Percentiles rank a stretch among this genome's conserved stretches.
phyloP scores from a whole-genome alignment of 306 rosid genomes.

The Carpinus fangiana region DNA sequence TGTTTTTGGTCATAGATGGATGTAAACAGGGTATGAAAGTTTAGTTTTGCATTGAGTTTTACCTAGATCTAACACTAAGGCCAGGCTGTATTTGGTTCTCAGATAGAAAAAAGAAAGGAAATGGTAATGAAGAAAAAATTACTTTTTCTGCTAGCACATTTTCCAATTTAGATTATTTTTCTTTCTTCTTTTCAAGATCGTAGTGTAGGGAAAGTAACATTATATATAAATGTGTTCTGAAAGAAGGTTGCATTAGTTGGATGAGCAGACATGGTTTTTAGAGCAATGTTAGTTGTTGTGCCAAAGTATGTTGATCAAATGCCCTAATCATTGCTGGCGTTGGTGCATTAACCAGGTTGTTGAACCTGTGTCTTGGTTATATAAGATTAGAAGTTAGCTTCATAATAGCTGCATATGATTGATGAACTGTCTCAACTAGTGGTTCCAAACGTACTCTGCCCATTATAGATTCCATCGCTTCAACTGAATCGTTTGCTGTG shows the following conservation, averaged over 20 bases:
- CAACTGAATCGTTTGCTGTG: not conserved
- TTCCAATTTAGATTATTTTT: not conserved
- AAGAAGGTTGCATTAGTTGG: not conserved
- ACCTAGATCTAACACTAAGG: not conserved
- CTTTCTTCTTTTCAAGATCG: not conserved
- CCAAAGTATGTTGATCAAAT: not conserved
- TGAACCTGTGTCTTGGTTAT: not conserved
- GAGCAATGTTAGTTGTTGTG: not conserved
- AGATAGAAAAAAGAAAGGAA: not conserved
- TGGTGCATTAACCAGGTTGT: not conserved
- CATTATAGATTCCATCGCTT: not conserved
- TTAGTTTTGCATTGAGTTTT: not conserved
- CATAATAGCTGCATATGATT: not conserved
- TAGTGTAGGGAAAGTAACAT: slow-evolving; percentile 3
- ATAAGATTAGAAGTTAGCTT: too few relatives aligned
- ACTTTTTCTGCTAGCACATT: not conserved
- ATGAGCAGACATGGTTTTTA: not conserved
- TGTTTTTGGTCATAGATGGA: not conserved
- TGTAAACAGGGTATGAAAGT: not conserved
- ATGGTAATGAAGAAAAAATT: not conserved
- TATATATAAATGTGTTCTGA: slow-evolving; percentile 1
- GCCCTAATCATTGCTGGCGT: not conserved
- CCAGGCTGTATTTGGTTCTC: not conserved
- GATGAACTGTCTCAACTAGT: not conserved
- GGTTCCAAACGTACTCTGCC: not conserved